Base-by-base conservation (phyloP, 2,329 filamentous ascomycete genomes). In the Claviceps sp. region DNA sequence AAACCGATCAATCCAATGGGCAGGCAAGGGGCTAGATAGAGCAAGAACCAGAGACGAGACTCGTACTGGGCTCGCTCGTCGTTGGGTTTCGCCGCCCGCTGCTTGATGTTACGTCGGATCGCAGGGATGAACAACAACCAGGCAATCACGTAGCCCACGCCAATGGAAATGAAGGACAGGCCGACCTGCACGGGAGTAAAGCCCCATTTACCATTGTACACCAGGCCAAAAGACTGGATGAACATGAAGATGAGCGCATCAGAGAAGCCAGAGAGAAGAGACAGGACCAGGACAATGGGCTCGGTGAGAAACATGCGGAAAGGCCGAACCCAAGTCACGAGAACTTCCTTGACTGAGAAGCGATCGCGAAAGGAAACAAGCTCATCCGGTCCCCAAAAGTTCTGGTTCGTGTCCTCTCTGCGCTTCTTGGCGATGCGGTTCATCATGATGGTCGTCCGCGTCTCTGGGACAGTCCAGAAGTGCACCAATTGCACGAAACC, bases 181-280 rank as follows among this genome's bases (percentile, higher is more conserved):
- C 81, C 82, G 2, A 80, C 67, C 8, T 74, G 66, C 2, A 82
- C 65, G 7, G 74, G 72, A 22, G 66, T 66, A 57, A 88, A 88
- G 45, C 67, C 60, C 82, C 82, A 88, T 60, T 86, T 80, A 4
- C 52, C 52, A 16, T 70, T 66, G 59, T 86, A 85, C 2, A 88
- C 83, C 2, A 86, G 71, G 0, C 70, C 66, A 58, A 86, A 88
- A 0, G 80, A 84, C 62, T 88, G 82, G 50, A 88, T 79, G 63
- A 85, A 86, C 72, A 85, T 86, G 70, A 88, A 88, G 66, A 88
- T 87, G 4, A 88, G 75, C 2, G 83, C 83, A 53, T 88, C 85
- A 9, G 77, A 80, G 70, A 88, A 88, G 36, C 84, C 84, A 3
- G 78, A 83, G 5, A 88, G 78, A 0, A 88, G 73, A 1, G 84